Evolutionary conservation across 306 rosid species (phyloP), one percentile per base, ranked within the genome.

Genomic region (Myrica gale): DNA sequence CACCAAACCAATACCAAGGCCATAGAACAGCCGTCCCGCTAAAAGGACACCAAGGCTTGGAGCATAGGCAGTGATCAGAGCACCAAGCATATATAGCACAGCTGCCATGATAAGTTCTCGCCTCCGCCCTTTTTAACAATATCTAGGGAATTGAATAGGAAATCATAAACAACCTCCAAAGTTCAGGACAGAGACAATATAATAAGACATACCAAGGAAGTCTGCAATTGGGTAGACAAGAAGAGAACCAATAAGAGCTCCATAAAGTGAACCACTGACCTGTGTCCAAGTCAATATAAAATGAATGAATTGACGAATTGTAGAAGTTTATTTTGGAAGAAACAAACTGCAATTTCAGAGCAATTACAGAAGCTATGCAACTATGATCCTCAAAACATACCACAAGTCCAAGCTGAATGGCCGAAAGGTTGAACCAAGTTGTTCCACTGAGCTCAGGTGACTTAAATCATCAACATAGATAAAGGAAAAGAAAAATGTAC

Each of bases 1-100:
- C 87, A 95, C 97, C 96, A 92, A 74, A 70, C 98, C 98, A 72
- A 95, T 95, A 73, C 97, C 98, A 21, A 95, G 95, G 78, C 97
- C 98, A 81, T 92, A 92, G 68, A 95, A 76, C 74, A 95, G 85
- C 77, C 98, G 84, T 80, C 98, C 98, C 6, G 63, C 90, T 84
- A 95, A 78, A 72, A 95, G 97, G 81, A 89, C 83, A 52, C 74
- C 76, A 50, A 95, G 93, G 69, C 77, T 92, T 0, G 98, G 96
- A 76, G 97, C 90, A 83, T 48, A 76, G 69, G 93, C 91, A 17
- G 97, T 95, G 81, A 79, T 66, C 15, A 84, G 82, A 81, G 96
- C 81, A 69, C 98, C 97, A 74, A 87, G 77, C 20, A 72, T 47
- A 85, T 95, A 95, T 76, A 92, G 82, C 32, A 73, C 8, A 32